These are phyloP conservation scores for Houttuynia cordata DNA, from an alignment of 164 flowering plant genomes.

Conservation along the genomic window DNA sequence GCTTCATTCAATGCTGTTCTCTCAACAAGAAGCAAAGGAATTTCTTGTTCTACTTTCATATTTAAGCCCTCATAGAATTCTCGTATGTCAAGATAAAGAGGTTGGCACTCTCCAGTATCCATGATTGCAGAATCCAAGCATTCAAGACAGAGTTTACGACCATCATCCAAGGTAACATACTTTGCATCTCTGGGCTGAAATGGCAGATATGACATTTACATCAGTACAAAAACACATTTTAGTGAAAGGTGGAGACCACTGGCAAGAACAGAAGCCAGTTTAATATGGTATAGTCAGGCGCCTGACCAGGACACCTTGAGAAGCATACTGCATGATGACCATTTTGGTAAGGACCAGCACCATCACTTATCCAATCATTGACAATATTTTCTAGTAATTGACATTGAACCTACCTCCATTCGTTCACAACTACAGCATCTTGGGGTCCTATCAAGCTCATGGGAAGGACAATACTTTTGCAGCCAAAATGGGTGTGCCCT, in stretches of 20 bases:
- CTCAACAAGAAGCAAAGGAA: slow-evolving; percentile 79
- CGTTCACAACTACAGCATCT: slow-evolving; percentile 93
- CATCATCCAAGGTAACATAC: slow-evolving; percentile 60
- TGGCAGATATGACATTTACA: background rate
- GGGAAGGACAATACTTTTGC: slow-evolving; percentile 85
- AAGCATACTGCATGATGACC: background rate
- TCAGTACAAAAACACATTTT: background rate
- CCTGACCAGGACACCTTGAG: background rate
- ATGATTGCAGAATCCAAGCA: slow-evolving; percentile 76
- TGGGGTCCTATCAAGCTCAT: slow-evolving; percentile 76
- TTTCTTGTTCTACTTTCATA: slow-evolving; percentile 74
- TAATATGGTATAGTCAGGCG: background rate
- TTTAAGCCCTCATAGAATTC: slow-evolving; percentile 61
- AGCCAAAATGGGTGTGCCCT: slow-evolving; percentile 92
- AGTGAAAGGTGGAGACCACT: background rate
- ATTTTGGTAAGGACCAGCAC: background rate
- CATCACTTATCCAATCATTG: background rate
- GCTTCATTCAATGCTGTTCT: slow-evolving; percentile 86
- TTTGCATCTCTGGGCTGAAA: slow-evolving; percentile 49
- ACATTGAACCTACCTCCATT: slow-evolving; percentile 60
- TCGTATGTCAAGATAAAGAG: slow-evolving; percentile 58
- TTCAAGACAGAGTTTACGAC: slow-evolving; percentile 81
- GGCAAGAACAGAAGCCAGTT: background rate
- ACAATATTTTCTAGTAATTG: background rate
- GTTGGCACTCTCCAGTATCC: slow-evolving; percentile 70